Conservation (phyloP, 495 filamentous ascomycete genomes). For the Zalerion maritima region DNA sequence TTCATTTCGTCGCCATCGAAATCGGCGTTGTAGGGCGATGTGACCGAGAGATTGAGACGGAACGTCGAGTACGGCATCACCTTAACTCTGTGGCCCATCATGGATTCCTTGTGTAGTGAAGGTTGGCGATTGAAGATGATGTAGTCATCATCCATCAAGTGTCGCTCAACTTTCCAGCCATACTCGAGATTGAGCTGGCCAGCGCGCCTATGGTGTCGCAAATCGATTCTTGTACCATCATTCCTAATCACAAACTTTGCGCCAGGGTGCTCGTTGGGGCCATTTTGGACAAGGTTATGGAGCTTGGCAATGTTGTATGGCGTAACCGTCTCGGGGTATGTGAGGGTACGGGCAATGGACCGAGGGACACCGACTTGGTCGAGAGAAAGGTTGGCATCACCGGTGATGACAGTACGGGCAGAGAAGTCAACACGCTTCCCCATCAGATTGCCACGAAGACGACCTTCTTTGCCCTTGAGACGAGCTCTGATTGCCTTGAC, state of each 20-base stretch:
- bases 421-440: constrained; percentile 99
- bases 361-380: constrained; percentile 93
- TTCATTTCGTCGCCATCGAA: constrained; percentile 99
- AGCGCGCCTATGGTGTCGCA: constrained; percentile 77
- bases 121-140: constrained; percentile 99
- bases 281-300: constrained; percentile 75
- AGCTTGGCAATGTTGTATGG: constrained; percentile 94
- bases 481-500: constrained; percentile 93
- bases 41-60: constrained; percentile 91
- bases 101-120: constrained; percentile 97
- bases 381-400: constrained; percentile 88
- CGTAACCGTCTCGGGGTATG: constrained; percentile 94
- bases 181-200: constrained; percentile 74
- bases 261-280: constrained; percentile 86
- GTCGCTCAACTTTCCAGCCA: constrained; percentile 96
- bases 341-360: constrained; percentile 76
- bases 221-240: constrained; percentile 83
- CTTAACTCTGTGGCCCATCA: constrained; percentile 97
- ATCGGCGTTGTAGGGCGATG: constrained; percentile 97
- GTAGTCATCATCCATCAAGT: constrained; percentile 87
- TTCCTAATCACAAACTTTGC: constrained; percentile 89
- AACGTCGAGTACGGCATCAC: constrained; percentile 99
- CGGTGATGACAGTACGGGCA: constrained; percentile 96
- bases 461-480: constrained; percentile 96
- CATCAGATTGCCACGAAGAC: constrained; percentile 96